phyloP scores from a whole-genome alignment of 164 flowering plant genomes.

The Kalanchoe fedtschenkoi region DNA sequence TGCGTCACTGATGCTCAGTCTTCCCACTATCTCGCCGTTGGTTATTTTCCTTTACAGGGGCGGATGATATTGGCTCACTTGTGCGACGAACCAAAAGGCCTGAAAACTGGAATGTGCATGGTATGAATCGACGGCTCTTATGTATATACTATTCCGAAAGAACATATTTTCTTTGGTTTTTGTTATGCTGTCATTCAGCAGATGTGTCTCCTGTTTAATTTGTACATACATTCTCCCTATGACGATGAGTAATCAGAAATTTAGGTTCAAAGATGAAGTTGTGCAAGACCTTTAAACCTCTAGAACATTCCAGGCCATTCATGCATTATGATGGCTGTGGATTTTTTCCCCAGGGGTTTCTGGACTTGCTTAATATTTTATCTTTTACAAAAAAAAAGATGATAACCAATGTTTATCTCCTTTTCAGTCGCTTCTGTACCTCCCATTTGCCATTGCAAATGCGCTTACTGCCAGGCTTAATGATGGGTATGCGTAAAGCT shows the following conservation, averaged over 20 bases:
- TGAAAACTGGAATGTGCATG: constrained; percentile 96
- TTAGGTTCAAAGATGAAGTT: too few species aligned
- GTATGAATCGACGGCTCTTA: constrained; percentile 23
- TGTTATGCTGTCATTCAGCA: neutral
- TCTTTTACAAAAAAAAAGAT: neutral
- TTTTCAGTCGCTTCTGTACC: constrained; percentile 77
- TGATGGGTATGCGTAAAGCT: constrained; percentile 52
- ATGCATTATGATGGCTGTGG: neutral
- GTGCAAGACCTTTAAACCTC: too few species aligned
- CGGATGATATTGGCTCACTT: constrained; percentile 93
- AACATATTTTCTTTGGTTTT: neutral
- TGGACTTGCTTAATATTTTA: neutral
- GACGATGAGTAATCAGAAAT: too few species aligned
- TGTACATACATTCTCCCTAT: neutral
- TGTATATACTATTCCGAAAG: too few species aligned
- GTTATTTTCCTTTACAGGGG: constrained; percentile 50
- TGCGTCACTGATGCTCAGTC: too few species aligned
- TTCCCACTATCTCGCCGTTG: neutral
- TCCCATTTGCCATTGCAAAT: constrained; percentile 93
- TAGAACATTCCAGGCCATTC: neutral
- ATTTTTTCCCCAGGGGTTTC: neutral
- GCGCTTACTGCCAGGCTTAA: constrained; percentile 73
- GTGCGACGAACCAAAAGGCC: constrained; percentile 98
- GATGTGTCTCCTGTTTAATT: neutral
- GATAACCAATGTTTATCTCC: neutral